Percentiles rank a stretch among this genome's conserved stretches.
Evolutionary conservation across 2,329 filamentous ascomycete genomes (phyloP).

Genomic region (Thielaviopsis punctulata): DNA sequence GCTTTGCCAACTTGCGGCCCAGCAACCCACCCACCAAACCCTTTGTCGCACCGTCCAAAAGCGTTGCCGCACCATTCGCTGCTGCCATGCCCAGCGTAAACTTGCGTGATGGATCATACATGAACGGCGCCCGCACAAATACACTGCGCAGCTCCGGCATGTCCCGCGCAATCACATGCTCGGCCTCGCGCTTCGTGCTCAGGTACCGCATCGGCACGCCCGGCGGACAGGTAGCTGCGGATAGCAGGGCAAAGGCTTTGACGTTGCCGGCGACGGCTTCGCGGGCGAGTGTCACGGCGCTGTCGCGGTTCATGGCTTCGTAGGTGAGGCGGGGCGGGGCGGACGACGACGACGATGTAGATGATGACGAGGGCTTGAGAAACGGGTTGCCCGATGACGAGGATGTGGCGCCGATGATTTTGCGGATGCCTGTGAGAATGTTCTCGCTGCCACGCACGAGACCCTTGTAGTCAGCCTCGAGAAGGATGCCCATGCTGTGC

Average conservation of each 20-base stretch:
- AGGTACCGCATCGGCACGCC: slow-evolving; percentile 77
- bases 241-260: slow-evolving; percentile 68
- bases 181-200: slow-evolving; percentile 78
- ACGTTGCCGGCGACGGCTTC: slow-evolving; percentile 51
- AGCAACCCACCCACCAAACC: slow-evolving; percentile 60
- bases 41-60: slow-evolving; percentile 62
- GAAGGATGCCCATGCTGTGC: slow-evolving; percentile 86
- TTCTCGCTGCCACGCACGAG: slow-evolving; percentile 72
- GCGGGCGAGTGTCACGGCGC: slow-evolving; percentile 65
- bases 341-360: not conserved
- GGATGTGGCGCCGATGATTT: slow-evolving; percentile 45
- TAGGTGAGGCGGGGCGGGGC: slow-evolving; percentile 52
- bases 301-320: slow-evolving; percentile 92
- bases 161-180: slow-evolving; percentile 52
- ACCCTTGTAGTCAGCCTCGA: slow-evolving; percentile 96
- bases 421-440: slow-evolving; percentile 57
- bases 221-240: slow-evolving; percentile 71
- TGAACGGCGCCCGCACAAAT: slow-evolving; percentile 71
- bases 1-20: slow-evolving; percentile 62
- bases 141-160: slow-evolving; percentile 63
- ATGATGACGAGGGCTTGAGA: slow-evolving; percentile 23
- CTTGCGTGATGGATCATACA: slow-evolving; percentile 70
- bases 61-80: slow-evolving; percentile 53
- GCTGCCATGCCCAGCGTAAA: slow-evolving; percentile 77
- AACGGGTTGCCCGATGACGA: slow-evolving; percentile 48